phyloP scores from a whole-genome alignment of 2,329 filamentous ascomycete genomes.

The Aspergillus amoenus region DNA sequence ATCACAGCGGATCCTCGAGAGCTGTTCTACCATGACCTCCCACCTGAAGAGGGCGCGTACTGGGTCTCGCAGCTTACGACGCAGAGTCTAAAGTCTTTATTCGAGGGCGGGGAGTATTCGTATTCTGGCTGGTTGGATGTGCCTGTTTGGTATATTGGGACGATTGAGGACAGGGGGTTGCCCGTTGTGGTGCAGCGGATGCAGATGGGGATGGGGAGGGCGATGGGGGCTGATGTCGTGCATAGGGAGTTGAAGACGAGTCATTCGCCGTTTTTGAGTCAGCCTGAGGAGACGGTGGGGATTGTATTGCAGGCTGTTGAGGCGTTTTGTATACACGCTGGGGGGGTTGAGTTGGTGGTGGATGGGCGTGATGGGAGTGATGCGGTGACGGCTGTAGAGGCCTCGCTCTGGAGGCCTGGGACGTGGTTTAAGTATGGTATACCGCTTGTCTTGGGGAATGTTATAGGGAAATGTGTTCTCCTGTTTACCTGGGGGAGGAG shows the following conservation, averaged over 20 bases:
- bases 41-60: conserved; percentile 42
- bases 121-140: conserved; percentile 53
- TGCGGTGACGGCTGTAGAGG: neutral
- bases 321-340: conserved; percentile 20
- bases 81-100: conserved; percentile 48
- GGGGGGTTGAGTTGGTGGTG: no score
- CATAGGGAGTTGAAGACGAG: conserved; percentile 46
- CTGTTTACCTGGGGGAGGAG: conserved; percentile 20
- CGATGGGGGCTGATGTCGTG: conserved; percentile 37
- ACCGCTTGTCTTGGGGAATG: neutral
- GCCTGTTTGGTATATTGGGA: conserved; percentile 49
- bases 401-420: neutral
- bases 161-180: conserved; percentile 42
- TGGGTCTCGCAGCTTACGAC: conserved; percentile 44
- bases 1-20: conserved; percentile 36
- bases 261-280: conserved; percentile 53
- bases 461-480: conserved; percentile 9
- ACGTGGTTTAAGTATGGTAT: neutral
- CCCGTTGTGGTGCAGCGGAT: conserved; percentile 43
- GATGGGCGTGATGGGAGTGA: neutral
- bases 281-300: conserved; percentile 39
- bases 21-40: conserved; percentile 54
- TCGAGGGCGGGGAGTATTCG: conserved; percentile 44
- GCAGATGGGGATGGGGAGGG: conserved; percentile 40
- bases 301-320: conserved; percentile 40